Evolutionary conservation across 1,284 basidiomycete genomes (phyloP).

Genomic region (Cryptococcus amylolentus): DNA sequence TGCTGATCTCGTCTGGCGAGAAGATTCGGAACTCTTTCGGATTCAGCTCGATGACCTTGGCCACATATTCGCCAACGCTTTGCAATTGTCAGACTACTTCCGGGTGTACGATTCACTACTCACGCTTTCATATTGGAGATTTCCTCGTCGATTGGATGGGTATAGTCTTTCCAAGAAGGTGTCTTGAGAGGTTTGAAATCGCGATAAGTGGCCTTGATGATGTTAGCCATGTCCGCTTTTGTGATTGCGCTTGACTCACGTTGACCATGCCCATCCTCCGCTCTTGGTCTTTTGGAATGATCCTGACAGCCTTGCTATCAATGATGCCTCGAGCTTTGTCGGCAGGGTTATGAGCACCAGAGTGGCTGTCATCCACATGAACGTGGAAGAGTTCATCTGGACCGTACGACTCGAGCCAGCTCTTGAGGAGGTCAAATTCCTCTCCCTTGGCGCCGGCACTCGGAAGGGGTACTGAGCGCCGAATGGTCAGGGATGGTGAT

Average conservation of each 20-base stretch:
- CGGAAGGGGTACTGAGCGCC: conserved; percentile 67
- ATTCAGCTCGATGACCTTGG: conserved; percentile 62
- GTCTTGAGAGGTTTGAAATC: conserved; percentile 61
- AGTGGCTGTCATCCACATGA: conserved; percentile 45
- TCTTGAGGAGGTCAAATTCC: conserved; percentile 62
- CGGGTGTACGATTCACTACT: conserved; percentile 6
- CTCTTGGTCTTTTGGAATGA: conserved; percentile 39
- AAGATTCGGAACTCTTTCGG: conserved; percentile 76
- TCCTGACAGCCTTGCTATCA: conserved; percentile 33
- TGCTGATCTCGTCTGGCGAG: conserved; percentile 79
- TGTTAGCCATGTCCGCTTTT: neutral
- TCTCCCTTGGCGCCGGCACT: conserved; percentile 61
- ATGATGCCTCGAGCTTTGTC: conserved; percentile 35
- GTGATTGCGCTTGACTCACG: conserved; percentile 7
- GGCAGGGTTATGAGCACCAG: conserved; percentile 21
- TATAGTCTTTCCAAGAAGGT: conserved; percentile 63
- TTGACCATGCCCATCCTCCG: conserved; percentile 42
- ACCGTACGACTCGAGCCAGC: conserved; percentile 68
- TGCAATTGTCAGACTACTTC: neutral
- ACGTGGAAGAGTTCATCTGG: conserved; percentile 62
- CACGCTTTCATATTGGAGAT: conserved; percentile 70
- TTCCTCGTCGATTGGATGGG: conserved; percentile 57
- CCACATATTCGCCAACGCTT: conserved; percentile 35
- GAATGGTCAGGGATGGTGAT: conserved; percentile 50
- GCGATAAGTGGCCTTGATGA: conserved; percentile 59